These are phyloP conservation scores for Eleusine indica DNA, from an alignment of 176 grass and related monocot genomes.

Conservation along the genomic window DNA sequence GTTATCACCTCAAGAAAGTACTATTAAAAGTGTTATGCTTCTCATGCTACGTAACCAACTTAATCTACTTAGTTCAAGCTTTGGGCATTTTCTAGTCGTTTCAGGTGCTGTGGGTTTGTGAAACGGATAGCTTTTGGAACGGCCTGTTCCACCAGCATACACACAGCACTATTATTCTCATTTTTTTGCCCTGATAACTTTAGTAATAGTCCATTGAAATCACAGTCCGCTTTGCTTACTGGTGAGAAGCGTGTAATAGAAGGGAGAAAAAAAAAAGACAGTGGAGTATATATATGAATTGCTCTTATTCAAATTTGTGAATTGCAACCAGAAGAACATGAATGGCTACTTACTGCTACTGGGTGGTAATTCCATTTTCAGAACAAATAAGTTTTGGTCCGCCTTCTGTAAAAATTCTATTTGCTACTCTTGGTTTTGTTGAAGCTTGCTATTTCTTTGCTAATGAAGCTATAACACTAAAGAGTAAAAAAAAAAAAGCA, in stretches of 20 bases:
- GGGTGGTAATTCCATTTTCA: not conserved
- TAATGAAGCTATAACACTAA: not conserved
- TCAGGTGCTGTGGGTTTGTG: constrained; percentile 32
- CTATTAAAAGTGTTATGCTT: not conserved
- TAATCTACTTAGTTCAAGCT: constrained; percentile 8
- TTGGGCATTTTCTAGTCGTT: constrained; percentile 1
- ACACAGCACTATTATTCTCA: not conserved
- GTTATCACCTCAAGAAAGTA: constrained; percentile 3
- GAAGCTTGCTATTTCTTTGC: not conserved
- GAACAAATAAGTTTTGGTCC: not conserved
- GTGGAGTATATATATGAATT: not conserved
- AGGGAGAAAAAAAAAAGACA: not conserved
- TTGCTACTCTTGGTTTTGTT: not conserved
- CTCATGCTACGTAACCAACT: not conserved
- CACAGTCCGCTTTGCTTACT: not conserved
- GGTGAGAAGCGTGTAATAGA: not conserved
- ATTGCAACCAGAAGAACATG: not conserved
- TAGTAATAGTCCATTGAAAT: constrained; percentile 8
- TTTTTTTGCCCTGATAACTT: not conserved
- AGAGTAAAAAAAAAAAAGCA: not conserved
- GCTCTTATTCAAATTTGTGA: not conserved
- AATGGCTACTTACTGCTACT: not conserved
- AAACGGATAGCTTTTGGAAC: not conserved
- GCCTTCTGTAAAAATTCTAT: not conserved
- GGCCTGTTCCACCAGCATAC: not conserved